Evolutionary conservation across 768 basidiomycete species (phyloP).

Genomic region (Calvatia gigantea): DNA sequence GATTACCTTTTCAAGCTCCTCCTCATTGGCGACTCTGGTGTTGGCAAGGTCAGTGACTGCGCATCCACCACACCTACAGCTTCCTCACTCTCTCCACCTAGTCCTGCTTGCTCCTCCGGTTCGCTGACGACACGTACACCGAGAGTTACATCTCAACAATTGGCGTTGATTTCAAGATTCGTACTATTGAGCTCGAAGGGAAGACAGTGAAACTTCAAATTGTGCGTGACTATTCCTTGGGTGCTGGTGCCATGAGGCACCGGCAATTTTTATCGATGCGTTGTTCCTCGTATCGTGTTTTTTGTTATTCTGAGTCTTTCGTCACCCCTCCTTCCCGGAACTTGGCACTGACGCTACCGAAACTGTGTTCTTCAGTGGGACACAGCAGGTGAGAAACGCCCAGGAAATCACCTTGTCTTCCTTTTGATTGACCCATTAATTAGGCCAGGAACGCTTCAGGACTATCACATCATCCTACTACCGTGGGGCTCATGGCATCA

Average conservation of each 20-base stretch:
- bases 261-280: background rate
- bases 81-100: slow-evolving; percentile 34
- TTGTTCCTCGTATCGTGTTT: background rate
- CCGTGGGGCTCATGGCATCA: slow-evolving; percentile 96
- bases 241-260: slow-evolving; percentile 11
- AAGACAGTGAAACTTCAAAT: slow-evolving; percentile 99
- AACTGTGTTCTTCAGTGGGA: slow-evolving; percentile 70
- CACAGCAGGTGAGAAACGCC: slow-evolving; percentile 69
- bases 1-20: slow-evolving; percentile 96
- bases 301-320: background rate
- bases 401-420: slow-evolving; percentile 4
- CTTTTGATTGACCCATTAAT: slow-evolving; percentile 4
- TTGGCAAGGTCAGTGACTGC: slow-evolving; percentile 68
- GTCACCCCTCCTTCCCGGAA: background rate
- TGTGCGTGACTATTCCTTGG: slow-evolving; percentile 49
- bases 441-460: slow-evolving; percentile 96
- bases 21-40: slow-evolving; percentile 94
- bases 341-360: background rate
- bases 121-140: slow-evolving; percentile 96
- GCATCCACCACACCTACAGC: slow-evolving; percentile 20
- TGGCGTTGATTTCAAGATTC: slow-evolving; percentile 98
- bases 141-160: slow-evolving; percentile 98
- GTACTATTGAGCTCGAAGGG: slow-evolving; percentile 97
- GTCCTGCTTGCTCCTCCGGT: slow-evolving; percentile 90
- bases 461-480: slow-evolving; percentile 99